Conservation (phyloP, 352 stramenopile species). For the Salisapilia sapeloensis region DNA sequence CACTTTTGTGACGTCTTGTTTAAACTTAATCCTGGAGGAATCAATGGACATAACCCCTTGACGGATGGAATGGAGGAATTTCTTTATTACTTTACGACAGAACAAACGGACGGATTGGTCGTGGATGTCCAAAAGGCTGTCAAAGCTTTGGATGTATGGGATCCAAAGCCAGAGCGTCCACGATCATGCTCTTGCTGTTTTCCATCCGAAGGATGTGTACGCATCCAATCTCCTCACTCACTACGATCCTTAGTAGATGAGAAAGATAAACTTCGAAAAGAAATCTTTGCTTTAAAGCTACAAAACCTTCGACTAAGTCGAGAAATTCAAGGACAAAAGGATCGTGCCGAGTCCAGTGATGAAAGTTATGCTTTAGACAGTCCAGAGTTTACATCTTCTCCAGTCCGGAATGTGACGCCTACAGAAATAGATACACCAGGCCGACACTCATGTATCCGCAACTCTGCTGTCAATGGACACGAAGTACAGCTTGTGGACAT, state of each 20-base stretch:
- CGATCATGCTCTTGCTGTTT: neutral
- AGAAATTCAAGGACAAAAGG: no score
- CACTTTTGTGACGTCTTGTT: constrained; percentile 40
- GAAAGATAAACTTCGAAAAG: no score
- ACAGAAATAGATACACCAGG: neutral
- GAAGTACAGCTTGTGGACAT: constrained; percentile 30
- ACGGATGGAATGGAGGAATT: constrained; percentile 43
- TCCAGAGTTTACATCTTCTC: neutral
- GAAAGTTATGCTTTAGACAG: neutral
- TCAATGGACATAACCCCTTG: constrained; percentile 14
- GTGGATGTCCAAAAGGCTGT: constrained; percentile 39
- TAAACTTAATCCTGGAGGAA: constrained; percentile 15
- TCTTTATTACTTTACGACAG: constrained; percentile 27
- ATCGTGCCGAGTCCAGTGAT: neutral
- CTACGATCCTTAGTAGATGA: neutral
- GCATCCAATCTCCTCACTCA: neutral
- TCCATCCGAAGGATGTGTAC: constrained; percentile 5
- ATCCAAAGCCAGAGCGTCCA: constrained; percentile 2
- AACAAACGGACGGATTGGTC: constrained; percentile 10
- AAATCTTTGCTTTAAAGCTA: no score
- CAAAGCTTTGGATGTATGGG: constrained; percentile 38
- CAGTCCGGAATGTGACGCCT: neutral
- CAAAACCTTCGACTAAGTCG: no score
- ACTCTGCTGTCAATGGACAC: constrained; percentile 10
- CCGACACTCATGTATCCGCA: neutral